phyloP scores from a whole-genome alignment of 768 basidiomycete species.

The Panellus pusillus region DNA sequence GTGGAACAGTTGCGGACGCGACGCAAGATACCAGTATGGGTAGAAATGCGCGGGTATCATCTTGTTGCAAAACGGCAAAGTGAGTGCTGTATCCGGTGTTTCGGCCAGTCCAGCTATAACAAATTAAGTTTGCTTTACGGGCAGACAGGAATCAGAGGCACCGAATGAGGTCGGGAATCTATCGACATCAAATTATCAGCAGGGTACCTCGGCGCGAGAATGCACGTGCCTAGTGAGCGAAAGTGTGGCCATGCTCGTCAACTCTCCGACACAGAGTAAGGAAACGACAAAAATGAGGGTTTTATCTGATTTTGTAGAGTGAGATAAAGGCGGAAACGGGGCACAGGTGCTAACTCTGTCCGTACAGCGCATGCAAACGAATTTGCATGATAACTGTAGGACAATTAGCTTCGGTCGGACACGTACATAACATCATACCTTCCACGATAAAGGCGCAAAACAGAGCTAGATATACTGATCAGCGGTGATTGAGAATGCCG shows the following conservation, averaged over 20 bases:
- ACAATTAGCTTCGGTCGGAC: neutral
- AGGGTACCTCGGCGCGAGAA: neutral
- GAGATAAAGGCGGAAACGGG: neutral
- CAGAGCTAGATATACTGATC: neutral
- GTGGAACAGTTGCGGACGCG: neutral
- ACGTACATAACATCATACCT: neutral
- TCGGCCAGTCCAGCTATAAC: conserved; percentile 12
- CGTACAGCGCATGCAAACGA: conserved; percentile 18
- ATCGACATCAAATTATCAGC: neutral
- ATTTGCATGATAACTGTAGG: conserved; percentile 21
- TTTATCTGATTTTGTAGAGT: conserved; percentile 4
- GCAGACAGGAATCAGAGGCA: neutral
- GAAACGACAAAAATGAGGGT: conserved; percentile 17
- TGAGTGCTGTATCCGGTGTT: neutral
- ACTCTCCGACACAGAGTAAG: conserved; percentile 16
- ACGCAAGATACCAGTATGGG: conserved; percentile 14
- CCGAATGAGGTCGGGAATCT: conserved; percentile 16
- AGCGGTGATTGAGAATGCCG: neutral
- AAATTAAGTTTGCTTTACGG: neutral
- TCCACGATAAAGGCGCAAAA: conserved; percentile 22
- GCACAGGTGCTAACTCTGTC: conserved; percentile 2
- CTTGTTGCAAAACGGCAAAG: conserved; percentile 20
- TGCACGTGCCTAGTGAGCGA: conserved; percentile 8
- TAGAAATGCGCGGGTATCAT: conserved; percentile 21
- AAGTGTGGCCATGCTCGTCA: conserved; percentile 21